Base-by-base conservation (phyloP, 169 alveolate genomes). In the Theileria annulata region DNA sequence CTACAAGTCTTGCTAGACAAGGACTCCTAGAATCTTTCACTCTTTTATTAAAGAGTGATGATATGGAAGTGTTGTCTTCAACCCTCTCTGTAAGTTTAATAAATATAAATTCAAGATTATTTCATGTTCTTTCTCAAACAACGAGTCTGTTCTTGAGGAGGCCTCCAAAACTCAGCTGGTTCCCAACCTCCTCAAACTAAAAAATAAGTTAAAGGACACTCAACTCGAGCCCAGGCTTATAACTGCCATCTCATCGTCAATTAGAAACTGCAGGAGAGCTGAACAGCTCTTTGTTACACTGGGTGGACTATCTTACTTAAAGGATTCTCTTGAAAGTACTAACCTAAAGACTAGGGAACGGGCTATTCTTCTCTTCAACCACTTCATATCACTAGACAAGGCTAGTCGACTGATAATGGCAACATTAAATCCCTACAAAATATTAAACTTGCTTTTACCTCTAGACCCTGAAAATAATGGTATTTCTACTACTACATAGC, bases 351-450 rank as follows among this genome's bases (percentile, higher is more conserved):
- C 73, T 21, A 51, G 69, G 25, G 88, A 81, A 25, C 51, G 77
- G 66, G 88, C 88, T 1, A 77, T 77, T 23, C 80, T 81, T 64
- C 80, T 81, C 13, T 70, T 81, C 30, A 62, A 74, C 74, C 88
- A 81, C 75, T 81, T 81, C 69, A 75, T 81, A 42, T 59, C 77
- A 71, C 88, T 74, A 31, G 68, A 74, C 33, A 81, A 71, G 66
- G 72, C 75, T 30, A 58, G 67, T 49, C 66, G 54, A 73, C 58
- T 56, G 42, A 73, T 37, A 15, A 72, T 77, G 19, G 64, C 56
- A 17, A 30, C 28, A 27, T 8, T 60, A 23, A 58, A 68, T 17
- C 78, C 77, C 58, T 71, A 63, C 25, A n/a, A 64, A 33, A 35
- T 77, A 8, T 71, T 81, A 58, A 54, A 71, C 10, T 30, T 47